Evolutionary conservation across 805 yeast species (phyloP).

Genomic region (Jamesozyma piceae): DNA sequence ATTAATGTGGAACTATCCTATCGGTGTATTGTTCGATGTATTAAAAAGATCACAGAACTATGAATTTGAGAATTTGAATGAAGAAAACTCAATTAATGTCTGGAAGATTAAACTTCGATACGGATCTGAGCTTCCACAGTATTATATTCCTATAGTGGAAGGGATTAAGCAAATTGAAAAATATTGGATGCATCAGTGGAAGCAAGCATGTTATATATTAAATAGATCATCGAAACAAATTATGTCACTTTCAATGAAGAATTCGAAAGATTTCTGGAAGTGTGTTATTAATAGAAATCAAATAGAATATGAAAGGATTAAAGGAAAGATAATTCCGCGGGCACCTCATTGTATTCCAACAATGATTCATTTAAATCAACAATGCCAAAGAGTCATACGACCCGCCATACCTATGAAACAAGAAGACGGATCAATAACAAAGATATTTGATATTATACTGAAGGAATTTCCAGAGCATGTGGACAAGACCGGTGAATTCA

Average conservation of each 20-base stretch:
- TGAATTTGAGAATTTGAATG: not conserved
- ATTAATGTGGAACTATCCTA: slow-evolving; percentile 67
- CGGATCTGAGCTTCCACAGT: slow-evolving; percentile 35
- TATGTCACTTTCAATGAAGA: slow-evolving; percentile 63
- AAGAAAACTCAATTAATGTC: slow-evolving; percentile 18
- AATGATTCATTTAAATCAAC: slow-evolving; percentile 29
- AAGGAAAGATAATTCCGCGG: slow-evolving; percentile 13
- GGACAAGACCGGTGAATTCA: slow-evolving; percentile 30
- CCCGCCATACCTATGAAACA: slow-evolving; percentile 17
- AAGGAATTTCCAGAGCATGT: slow-evolving; percentile 39
- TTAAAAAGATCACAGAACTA: not conserved
- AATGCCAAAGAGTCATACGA: slow-evolving; percentile 29
- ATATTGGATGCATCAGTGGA: slow-evolving; percentile 67
- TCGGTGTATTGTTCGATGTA: slow-evolving; percentile 58
- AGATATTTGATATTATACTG: slow-evolving; percentile 36
- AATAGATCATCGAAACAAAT: slow-evolving; percentile 72
- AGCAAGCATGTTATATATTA: slow-evolving; percentile 69
- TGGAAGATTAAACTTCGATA: slow-evolving; percentile 43
- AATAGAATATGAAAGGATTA: slow-evolving; percentile 16
- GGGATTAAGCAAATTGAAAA: slow-evolving; percentile 28
- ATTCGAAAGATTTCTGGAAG: slow-evolving; percentile 50
- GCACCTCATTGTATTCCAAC: slow-evolving; percentile 13
- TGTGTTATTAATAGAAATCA: slow-evolving; percentile 32
- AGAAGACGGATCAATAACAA: slow-evolving; percentile 7
- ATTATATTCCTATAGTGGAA: slow-evolving; percentile 37